Base-by-base conservation (phyloP, 2,329 filamentous ascomycete genomes). In the Xylariaceae sp. region DNA sequence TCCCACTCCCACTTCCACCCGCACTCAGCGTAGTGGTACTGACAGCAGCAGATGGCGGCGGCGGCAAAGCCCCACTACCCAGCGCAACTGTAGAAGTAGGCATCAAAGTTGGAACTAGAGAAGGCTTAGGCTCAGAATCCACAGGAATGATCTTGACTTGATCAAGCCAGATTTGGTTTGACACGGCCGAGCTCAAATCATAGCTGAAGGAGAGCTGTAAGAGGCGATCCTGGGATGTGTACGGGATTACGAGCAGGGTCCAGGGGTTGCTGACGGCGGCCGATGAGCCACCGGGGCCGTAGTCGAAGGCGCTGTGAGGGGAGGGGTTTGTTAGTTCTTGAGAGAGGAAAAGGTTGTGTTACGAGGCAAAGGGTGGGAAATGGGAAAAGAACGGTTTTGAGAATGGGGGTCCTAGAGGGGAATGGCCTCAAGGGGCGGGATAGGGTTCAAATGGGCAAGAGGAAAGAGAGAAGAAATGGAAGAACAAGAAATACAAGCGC, bases 161-260 rank as follows among this genome's bases (percentile, higher is more conserved):
- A 49, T 60, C 57, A 12, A 60, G 33, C 50, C 52, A 52, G 37
- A 60, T 37, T 37, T 47, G 54, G 20, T 60, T 57, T 6, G 20
- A 37, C 1, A 23, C 5, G 3, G 53, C 56, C 1, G 39, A 17
- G 1, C 45, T 50, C 14, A 60, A 47, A 43, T 44, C 45, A 37
- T 52, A 57, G 46, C 49, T 51, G 35, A 60, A 57, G 5, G 41
- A 44, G 11, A 60, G 44, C 53, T 58, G 55, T 8, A 58, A 41
- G 14, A 58, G 48, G 8, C 47, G 47, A 12, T 56, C 53, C 20
- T 29, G 39, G 2, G 54, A 65, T 10, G 66, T 63, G 45, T 79
- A 81, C 1, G 78, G 74, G 6, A 86, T 64, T 1, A 62, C 62
- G 34, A 80, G 50, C 12, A 54, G 59, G 14, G 65, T 64, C 63